Percentiles rank a stretch among this genome's conserved stretches.
These are phyloP conservation scores for Sporothrix globosa DNA, from an alignment of 2,329 filamentous ascomycete genomes.

Conservation along the genomic window DNA sequence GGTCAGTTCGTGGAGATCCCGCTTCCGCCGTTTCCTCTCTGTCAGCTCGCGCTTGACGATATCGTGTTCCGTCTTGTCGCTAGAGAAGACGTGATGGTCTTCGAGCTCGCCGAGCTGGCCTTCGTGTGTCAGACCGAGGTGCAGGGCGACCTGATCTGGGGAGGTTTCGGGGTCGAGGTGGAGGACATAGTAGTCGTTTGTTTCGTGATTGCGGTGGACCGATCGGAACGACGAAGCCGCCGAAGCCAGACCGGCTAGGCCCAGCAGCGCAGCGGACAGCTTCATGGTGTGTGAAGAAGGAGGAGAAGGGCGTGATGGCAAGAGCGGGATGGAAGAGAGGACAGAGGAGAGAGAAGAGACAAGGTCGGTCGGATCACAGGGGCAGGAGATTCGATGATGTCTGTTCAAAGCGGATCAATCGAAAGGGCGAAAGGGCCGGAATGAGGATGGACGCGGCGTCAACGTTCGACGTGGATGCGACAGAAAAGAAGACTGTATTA, in stretches of 20 bases:
- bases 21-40: constrained; percentile 64
- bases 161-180: constrained; percentile 70
- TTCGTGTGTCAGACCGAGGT: constrained; percentile 77
- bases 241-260: constrained; percentile 56
- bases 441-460: background rate
- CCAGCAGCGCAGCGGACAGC: constrained; percentile 54
- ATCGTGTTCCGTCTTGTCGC: constrained; percentile 65
- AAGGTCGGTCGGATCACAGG: background rate
- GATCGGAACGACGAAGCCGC: constrained; percentile 51
- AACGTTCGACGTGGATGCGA: background rate
- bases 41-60: constrained; percentile 59
- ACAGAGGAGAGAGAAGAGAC: background rate
- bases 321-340: background rate
- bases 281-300: constrained; percentile 50
- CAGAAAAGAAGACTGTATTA: constrained; percentile 12
- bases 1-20: constrained; percentile 46
- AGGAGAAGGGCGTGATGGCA: background rate
- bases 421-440: background rate
- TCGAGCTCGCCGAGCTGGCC: constrained; percentile 77
- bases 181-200: constrained; percentile 90
- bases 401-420: background rate
- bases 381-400: background rate
- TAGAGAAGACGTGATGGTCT: constrained; percentile 83
- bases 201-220: constrained; percentile 70
- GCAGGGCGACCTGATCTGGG: constrained; percentile 69